Percentiles rank a stretch among this genome's conserved stretches.
These are phyloP conservation scores for Paramecium tetraurelia DNA, from an alignment of 73 alveolate genomes.

Conservation along the genomic window DNA sequence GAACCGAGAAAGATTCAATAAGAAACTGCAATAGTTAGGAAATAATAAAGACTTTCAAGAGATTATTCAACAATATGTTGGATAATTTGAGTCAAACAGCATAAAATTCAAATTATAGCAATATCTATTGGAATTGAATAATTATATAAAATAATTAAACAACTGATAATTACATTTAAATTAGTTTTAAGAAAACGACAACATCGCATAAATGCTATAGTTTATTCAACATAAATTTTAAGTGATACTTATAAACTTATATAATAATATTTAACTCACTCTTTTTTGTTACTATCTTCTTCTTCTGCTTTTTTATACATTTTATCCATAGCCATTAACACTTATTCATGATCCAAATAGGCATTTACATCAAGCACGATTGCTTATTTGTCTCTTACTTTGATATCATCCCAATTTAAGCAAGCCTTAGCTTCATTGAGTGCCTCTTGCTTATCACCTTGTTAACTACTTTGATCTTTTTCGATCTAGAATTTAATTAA, in stretches of 20 bases:
- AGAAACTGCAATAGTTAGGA: neutral
- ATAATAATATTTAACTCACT: neutral
- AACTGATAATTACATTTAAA: neutral
- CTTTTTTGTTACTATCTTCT: neutral
- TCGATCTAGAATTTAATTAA: neutral
- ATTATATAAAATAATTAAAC: neutral
- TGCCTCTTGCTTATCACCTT: neutral
- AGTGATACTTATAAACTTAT: neutral
- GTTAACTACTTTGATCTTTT: neutral
- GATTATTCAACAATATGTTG: neutral
- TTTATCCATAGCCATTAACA: neutral
- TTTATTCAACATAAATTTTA: no score
- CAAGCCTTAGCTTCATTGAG: slow-evolving; percentile 7
- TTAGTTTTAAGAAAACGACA: neutral
- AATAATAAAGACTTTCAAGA: neutral
- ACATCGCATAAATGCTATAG: neutral
- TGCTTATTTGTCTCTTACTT: neutral
- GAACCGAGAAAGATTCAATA: neutral
- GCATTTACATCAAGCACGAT: neutral
- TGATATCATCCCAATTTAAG: neutral
- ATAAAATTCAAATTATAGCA: neutral
- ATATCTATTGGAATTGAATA: neutral
- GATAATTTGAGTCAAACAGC: neutral
- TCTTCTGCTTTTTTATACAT: neutral
- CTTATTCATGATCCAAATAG: slow-evolving; percentile 15